A percentile compares a stretch with the other conserved stretches of the same genome.
phyloP scores from a whole-genome alignment of 192 early-diverging fungal genomes.

The Coemansia sp. region DNA sequence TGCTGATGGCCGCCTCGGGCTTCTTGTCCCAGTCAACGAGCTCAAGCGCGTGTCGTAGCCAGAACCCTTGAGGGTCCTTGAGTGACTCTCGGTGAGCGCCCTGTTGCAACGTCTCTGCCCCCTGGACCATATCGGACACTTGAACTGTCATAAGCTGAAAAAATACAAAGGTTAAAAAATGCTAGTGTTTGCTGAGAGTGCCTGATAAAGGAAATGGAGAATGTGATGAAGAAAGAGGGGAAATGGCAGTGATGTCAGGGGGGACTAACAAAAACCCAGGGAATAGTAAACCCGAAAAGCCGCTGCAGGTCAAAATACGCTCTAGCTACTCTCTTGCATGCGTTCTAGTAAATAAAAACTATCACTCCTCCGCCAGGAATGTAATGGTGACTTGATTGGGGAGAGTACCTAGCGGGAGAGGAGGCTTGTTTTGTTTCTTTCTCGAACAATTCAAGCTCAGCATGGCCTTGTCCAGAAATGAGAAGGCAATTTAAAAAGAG shows the following conservation, averaged over 20 bases:
- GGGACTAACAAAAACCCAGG: not conserved
- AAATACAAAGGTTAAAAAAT: not conserved
- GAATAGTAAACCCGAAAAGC: not conserved
- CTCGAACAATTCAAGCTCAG: not conserved
- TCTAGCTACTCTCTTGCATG: not conserved
- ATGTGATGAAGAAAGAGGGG: not conserved
- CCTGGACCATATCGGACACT: not conserved
- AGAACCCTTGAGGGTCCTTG: slow-evolving; percentile 46
- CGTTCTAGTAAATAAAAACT: not conserved
- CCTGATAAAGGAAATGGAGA: not conserved
- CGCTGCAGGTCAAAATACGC: slow-evolving; percentile 7
- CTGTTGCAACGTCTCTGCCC: slow-evolving; percentile 19
- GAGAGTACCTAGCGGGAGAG: not conserved
- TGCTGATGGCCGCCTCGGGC: slow-evolving; percentile 29
- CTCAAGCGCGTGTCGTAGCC: slow-evolving; percentile 48
- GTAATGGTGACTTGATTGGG: not conserved
- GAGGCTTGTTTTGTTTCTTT: not conserved
- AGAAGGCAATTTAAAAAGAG: not conserved
- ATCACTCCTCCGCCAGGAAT: not conserved
- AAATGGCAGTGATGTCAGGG: not conserved
- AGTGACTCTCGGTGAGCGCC: slow-evolving; percentile 37
- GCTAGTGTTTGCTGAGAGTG: not conserved
- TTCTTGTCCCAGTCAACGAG: slow-evolving; percentile 42
- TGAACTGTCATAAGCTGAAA: not conserved
- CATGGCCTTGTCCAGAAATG: not conserved